Conservation (phyloP, 106 monocot genomes). For the Apostasia shenzhenica region DNA sequence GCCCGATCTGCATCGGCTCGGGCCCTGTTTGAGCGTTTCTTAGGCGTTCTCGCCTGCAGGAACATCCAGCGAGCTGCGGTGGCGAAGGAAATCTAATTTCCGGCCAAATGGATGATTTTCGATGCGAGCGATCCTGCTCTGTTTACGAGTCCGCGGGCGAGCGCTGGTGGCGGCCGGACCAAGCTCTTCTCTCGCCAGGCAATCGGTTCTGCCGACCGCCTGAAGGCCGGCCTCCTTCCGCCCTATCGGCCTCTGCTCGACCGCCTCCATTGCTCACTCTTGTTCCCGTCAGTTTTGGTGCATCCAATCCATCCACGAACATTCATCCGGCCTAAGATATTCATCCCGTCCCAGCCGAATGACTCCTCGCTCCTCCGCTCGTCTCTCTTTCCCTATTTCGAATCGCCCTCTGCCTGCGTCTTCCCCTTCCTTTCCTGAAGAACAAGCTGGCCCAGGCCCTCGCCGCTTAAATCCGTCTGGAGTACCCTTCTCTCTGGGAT, state of each 20-base stretch:
- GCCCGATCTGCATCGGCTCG: too few species aligned
- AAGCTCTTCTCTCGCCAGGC: constrained; percentile 45
- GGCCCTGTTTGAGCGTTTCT: too few species aligned
- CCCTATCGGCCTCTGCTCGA: constrained; percentile 62
- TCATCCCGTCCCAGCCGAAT: constrained; percentile 12
- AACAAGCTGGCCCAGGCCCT: constrained; percentile 84
- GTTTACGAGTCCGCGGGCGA: constrained; percentile 38
- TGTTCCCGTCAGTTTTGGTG: constrained; percentile 74
- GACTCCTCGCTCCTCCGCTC: constrained; percentile 36
- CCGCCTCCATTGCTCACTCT: constrained; percentile 34
- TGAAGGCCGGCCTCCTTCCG: constrained; percentile 23
- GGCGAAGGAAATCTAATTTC: background rate
- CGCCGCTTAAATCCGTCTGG: constrained; percentile 43
- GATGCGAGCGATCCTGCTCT: constrained; percentile 72
- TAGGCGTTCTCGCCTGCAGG: too few species aligned
- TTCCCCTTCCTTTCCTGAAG: constrained; percentile 58
- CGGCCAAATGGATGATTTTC: constrained; percentile 78
- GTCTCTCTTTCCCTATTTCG: constrained; percentile 46
- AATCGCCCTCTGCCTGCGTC: constrained; percentile 8
- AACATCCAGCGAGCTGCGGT: too few species aligned
- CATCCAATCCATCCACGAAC: constrained; percentile 65
- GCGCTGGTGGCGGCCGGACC: constrained; percentile 25
- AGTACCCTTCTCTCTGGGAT: constrained; percentile 60
- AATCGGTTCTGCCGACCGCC: constrained; percentile 42
- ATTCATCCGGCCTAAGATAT: constrained; percentile 33